Base-by-base conservation (phyloP, 177 flowering plant genomes). In the Vitis hybrid region DNA sequence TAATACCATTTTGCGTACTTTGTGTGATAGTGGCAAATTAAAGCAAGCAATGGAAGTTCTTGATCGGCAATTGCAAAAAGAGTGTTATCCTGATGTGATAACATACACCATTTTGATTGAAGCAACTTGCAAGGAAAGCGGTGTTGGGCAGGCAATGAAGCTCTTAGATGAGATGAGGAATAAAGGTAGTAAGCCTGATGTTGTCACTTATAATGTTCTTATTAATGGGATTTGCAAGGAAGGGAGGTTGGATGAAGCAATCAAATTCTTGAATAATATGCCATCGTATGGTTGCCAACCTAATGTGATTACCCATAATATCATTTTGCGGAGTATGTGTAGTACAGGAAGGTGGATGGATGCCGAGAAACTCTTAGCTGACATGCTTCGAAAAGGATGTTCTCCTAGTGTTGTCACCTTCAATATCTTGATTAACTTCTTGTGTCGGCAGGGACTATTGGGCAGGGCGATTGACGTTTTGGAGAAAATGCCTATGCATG, bases 131-230 rank as follows among this genome's bases (percentile, higher is more conserved):
- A 84, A 80, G 72, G 93, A 84, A 73, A 82, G 84, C 73, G 98
- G 98, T 15, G 92, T 93, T 68, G 87, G 75, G 30, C 86, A 90
- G 71, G 98, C 91, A 21, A 88, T 90, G 94, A 88, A 90, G 86
- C 86, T 93, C 49, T 66, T 93, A 62, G 94, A 93, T 84, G 97
- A 93, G 78, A 93, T 93, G 97, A 85, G 85, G 79, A 83, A 60
- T 65, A 88, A 80, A 77, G 97, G 97, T 8, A 88, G 97, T 73
- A 84, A 84, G n/a, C 94, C 98, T n/a, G 97, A 93, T 81, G 87
- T 90, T 2, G 90, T 91, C 59, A 91, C 94, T 40, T 91, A 86
- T 62, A 93, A 93, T 79, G 98, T 93, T 70, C 89, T 93, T 32
- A 87, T 93, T 52, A 85, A 91, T 73, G 94, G 93, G 70, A 87